Evolutionary conservation across 768 basidiomycete genomes (phyloP), one percentile per base, ranked within the genome.

Genomic region (Panellus pusillus): DNA sequence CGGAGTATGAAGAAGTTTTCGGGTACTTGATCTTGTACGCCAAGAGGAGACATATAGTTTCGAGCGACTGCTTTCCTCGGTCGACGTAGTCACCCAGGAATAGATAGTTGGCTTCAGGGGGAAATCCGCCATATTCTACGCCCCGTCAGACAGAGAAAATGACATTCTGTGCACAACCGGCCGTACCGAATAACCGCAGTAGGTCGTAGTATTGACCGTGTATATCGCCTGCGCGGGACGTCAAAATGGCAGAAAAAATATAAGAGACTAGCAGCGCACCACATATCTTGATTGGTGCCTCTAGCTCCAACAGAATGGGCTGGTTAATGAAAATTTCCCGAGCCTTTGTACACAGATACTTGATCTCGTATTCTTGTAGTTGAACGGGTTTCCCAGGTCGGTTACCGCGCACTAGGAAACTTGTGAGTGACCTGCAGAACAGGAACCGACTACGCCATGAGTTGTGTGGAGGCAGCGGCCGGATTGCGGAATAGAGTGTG

Each of bases 21-120:
- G 47, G 96, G 79, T 98, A 99, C 82, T 98, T 99, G 81, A 96
- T 96, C 83, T 99, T 99, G 89, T 99, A 99, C 42, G 96, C 95
- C 62, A 99, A 86, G 55, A 99, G 81, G 42, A 99, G 86, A 70
- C 96, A 98, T 70, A 99, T 99, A n/a, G 96, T 99, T 77, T 99
- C 96, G 66, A 99, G 82, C 43, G 91, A 93, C 73, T 99, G 96
- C 74, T 99, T 99, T 65, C 96, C 96, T 70, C 96, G 88, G 77
- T 99, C 96, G 67, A 99, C 96, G 68, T 99, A 99, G 76, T 99
- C 96, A 59, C 96, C 96, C 48, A 99, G 86, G 83, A 99, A 99
- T 63, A 99, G 89, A 76, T 99, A 99, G 77, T 99, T 99, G 55
- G 96, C 94, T 84, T 99, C 96, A 76, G 96, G 96, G 31, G 96